phyloP scores from a whole-genome alignment of 225 moss, liverwort and hornwort species.

The Neckera pumila region DNA sequence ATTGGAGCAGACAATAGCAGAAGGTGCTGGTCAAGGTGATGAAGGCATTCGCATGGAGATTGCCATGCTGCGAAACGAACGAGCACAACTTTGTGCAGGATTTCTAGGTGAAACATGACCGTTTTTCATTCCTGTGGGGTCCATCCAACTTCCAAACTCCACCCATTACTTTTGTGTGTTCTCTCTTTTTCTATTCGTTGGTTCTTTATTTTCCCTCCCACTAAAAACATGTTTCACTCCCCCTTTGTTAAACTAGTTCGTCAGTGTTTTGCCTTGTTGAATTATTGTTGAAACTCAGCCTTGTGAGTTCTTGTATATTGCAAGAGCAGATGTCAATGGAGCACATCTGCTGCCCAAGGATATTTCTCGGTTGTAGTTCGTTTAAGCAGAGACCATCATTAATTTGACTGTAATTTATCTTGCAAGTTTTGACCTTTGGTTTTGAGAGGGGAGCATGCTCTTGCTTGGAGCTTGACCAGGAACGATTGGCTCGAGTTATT shows the following conservation, averaged over 20 bases:
- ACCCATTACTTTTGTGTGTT: not conserved
- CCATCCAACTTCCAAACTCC: not conserved
- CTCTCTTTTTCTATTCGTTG: not conserved
- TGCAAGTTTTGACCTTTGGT: not conserved
- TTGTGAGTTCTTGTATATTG: slow-evolving; percentile 2
- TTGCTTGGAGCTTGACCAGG: not conserved
- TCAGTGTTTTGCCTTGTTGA: not conserved
- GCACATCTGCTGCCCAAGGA: slow-evolving; percentile 8
- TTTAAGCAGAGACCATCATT: not conserved
- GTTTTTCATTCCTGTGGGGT: not conserved
- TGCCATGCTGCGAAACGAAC: slow-evolving; percentile 93
- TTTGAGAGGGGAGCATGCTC: not conserved
- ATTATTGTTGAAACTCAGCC: not conserved
- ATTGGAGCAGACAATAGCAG: slow-evolving; percentile 97
- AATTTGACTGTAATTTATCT: not conserved
- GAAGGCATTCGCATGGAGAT: slow-evolving; percentile 99
- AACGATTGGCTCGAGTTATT: not conserved
- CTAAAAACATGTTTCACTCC: not conserved
- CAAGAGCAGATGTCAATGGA: slow-evolving; percentile 10
- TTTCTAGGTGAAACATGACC: slow-evolving; percentile 89
- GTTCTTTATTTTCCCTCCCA: not conserved
- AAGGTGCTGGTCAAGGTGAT: slow-evolving; percentile 97
- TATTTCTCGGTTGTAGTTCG: slow-evolving; percentile 3
- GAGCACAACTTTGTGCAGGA: slow-evolving; percentile 98
- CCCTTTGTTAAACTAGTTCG: not conserved